Evolutionary conservation across 148 eudicot species (phyloP), one percentile per base, ranked within the genome.

Genomic region (Amaranthus cruentus): DNA sequence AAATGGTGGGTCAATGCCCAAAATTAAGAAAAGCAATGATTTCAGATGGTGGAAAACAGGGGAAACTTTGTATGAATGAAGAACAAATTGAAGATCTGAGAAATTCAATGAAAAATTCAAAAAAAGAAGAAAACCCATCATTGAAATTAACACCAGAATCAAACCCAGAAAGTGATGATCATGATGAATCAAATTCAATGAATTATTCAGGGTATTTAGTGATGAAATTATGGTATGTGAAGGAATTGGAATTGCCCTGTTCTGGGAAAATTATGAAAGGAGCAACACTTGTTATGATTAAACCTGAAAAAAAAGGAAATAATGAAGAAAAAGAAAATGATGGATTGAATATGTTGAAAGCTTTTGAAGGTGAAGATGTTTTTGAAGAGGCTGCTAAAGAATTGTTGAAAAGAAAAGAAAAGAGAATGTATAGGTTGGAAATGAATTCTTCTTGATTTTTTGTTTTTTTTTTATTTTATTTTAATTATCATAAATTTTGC

Each of bases 151-250:
- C 8, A 48, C 14, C 71, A 9, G 51, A 38, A 6, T 42, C 71
- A 42, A 9, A 47, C 21, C 18, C 44, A 2, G 61, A 49, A 4
- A 56, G 21, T 44, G 75, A 50, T 7, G 57, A 50, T 58, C 21
- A 18, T 18, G 21, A 28, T 76, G 65, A 81, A 73, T 2, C 46
- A 15, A 4, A 69, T 1, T 67, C 77, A 15, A 72, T 71, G 79
- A 76, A 58, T 7, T 80, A 71, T 76, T 79, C 77, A 10, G 83
- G 83, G 71, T 77, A 80, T 52, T 68, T 90, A 83, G 80, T 72
- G 80, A 84, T 90, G 84, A 88, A 84, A 63, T 18, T 88, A 76
- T 90, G 92, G 92, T 82, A 81, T 57, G 83, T 78, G 73, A 83
- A 82, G 50, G 85, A 76, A 70, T 56, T 88, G 84, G 89, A 84